Percentiles rank a stretch among this genome's conserved stretches.
Evolutionary conservation across 345 rosid genomes (phyloP).

Genomic region (Brassica carinata): DNA sequence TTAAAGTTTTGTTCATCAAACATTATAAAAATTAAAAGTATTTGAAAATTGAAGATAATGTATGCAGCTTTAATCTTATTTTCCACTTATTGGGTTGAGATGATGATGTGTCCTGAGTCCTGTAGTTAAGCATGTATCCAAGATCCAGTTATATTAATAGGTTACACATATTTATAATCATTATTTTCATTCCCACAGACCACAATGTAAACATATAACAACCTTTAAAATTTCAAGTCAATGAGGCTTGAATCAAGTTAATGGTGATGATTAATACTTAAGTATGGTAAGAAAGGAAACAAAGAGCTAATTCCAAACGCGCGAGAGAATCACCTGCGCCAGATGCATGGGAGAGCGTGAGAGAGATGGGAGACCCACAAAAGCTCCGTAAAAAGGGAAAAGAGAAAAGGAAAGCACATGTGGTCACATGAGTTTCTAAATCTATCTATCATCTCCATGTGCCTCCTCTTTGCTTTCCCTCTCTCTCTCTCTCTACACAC

Average conservation of each 20-base stretch:
- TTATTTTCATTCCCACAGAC: not conserved
- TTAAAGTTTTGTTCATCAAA: not conserved
- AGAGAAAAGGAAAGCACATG: constrained; percentile 42
- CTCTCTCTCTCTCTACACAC: constrained; percentile 2
- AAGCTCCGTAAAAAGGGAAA: constrained; percentile 36
- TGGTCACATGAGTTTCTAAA: constrained; percentile 36
- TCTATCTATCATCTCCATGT: constrained; percentile 30
- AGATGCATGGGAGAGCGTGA: constrained; percentile 38
- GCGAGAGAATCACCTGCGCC: constrained; percentile 30
- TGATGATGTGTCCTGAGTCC: not conserved
- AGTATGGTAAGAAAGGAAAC: not conserved
- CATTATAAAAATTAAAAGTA: not conserved
- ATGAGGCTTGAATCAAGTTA: not conserved
- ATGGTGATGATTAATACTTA: not conserved
- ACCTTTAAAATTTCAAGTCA: not conserved
- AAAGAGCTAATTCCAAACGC: not conserved
- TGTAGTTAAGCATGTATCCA: not conserved
- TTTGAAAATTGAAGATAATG: not conserved
- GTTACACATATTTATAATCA: not conserved
- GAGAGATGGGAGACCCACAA: constrained; percentile 20
- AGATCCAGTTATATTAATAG: not conserved
- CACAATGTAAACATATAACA: not conserved
- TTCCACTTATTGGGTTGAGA: not conserved
- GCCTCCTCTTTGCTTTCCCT: constrained; percentile 3
- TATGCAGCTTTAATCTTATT: not conserved